Evolutionary conservation across 2,329 filamentous ascomycete genomes (phyloP).

Genomic region (Pseudogymnoascus sp.): DNA sequence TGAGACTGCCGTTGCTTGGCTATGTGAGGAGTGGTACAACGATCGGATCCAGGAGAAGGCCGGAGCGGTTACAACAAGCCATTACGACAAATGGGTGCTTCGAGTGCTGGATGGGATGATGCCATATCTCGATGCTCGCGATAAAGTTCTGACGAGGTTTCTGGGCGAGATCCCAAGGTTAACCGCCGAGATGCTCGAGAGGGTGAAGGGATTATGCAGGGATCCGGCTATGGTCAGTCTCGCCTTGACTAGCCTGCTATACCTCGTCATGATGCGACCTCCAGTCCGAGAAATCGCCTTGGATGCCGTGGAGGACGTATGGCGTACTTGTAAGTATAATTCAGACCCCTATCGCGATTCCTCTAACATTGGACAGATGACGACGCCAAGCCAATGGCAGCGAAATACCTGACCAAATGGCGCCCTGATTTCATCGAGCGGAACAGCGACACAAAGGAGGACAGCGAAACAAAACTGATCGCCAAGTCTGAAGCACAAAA

Average conservation of each 20-base stretch:
- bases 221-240: conserved; percentile 57
- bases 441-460: neutral
- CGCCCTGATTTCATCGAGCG: conserved; percentile 35
- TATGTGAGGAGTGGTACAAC: conserved; percentile 97
- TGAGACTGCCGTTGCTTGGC: conserved; percentile 84
- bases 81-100: conserved; percentile 74
- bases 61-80: conserved; percentile 41
- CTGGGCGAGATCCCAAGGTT: conserved; percentile 84
- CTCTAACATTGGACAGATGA: conserved; percentile 38
- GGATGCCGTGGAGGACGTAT: conserved; percentile 58
- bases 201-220: conserved; percentile 59
- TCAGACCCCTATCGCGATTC: neutral
- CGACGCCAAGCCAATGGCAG: conserved; percentile 53
- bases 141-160: conserved; percentile 84
- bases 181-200: conserved; percentile 59
- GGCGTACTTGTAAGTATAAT: conserved; percentile 52
- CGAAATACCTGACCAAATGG: conserved; percentile 54
- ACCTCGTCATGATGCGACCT: conserved; percentile 59
- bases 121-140: conserved; percentile 82
- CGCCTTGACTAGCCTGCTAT: conserved; percentile 56
- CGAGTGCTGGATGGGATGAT: conserved; percentile 82
- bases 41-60: conserved; percentile 52
- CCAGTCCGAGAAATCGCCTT: conserved; percentile 55
- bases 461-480: neutral
- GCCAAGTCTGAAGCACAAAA: neutral